Evolutionary conservation across 345 rosid genomes (phyloP).

Genomic region (Physaria fendleri): DNA sequence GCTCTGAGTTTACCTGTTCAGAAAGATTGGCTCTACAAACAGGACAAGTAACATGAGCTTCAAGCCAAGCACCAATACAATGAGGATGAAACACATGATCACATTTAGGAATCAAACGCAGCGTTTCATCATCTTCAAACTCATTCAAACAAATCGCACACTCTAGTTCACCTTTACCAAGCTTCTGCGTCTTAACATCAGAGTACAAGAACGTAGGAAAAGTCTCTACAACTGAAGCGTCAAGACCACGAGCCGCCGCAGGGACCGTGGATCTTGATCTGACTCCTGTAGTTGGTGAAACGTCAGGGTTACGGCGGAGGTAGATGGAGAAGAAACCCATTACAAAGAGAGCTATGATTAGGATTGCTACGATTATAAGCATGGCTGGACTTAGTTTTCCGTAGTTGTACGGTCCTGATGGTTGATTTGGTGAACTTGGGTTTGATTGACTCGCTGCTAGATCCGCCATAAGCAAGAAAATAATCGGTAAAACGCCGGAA

Average conservation of each 20-base stretch:
- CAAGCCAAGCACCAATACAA: constrained; percentile 66
- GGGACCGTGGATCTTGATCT: constrained; percentile 30
- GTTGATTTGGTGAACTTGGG: neutral
- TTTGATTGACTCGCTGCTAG: constrained; percentile 23
- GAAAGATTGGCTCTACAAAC: too few relatives aligned
- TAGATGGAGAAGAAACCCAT: constrained; percentile 86
- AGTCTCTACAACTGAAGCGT: constrained; percentile 39
- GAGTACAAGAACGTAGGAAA: constrained; percentile 69
- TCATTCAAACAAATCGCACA: constrained; percentile 82
- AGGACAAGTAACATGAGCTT: too few relatives aligned
- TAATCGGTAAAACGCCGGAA: constrained; percentile 12
- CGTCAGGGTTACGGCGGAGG: constrained; percentile 44
- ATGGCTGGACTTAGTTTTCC: constrained; percentile 59
- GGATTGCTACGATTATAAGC: constrained; percentile 68
- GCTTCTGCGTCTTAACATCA: constrained; percentile 51
- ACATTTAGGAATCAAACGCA: constrained; percentile 71
- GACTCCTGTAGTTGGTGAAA: neutral
- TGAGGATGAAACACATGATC: constrained; percentile 67
- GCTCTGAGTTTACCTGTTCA: too few relatives aligned
- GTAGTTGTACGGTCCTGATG: too few relatives aligned
- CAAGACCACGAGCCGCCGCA: constrained; percentile 42
- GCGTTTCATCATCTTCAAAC: constrained; percentile 60
- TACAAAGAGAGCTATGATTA: constrained; percentile 69
- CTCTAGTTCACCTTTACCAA: constrained; percentile 49
- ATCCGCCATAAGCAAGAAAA: constrained; percentile 17